These are phyloP conservation scores for Phenoliferia sp. DNA, from an alignment of 1,284 basidiomycete genomes.

Conservation along the genomic window DNA sequence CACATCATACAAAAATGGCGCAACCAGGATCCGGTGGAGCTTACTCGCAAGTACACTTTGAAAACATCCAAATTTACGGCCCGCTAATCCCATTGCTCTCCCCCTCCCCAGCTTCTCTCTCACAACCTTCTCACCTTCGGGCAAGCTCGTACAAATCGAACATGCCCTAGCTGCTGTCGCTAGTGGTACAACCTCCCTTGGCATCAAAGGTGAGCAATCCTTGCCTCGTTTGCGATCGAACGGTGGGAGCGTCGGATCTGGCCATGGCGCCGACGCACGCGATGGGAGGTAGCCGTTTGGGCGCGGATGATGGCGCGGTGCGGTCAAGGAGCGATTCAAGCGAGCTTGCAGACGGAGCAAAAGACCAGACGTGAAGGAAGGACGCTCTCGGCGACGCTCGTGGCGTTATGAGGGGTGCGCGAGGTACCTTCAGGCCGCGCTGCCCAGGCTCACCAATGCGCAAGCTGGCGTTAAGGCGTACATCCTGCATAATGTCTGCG, in stretches of 20 bases:
- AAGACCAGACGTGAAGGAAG: no score
- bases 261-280: background rate
- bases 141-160: conserved; percentile 93
- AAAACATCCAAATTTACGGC: background rate
- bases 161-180: conserved; percentile 96
- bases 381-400: no score
- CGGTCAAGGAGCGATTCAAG: background rate
- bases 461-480: no score
- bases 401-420: no score
- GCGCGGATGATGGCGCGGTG: no score
- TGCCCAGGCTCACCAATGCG: no score
- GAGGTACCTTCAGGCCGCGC: no score
- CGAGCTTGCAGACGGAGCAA: no score
- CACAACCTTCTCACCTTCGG: conserved; percentile 97
- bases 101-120: conserved; percentile 64
- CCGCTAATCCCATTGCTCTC: background rate
- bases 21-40: background rate
- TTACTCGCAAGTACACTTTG: background rate
- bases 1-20: background rate
- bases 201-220: conserved; percentile 78
- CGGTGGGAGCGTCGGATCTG: background rate
- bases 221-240: background rate
- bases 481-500: no score
- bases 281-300: background rate
- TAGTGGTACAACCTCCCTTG: conserved; percentile 93